Base-by-base conservation (phyloP, 306 rosid species). In the Corylus heterophylla region DNA sequence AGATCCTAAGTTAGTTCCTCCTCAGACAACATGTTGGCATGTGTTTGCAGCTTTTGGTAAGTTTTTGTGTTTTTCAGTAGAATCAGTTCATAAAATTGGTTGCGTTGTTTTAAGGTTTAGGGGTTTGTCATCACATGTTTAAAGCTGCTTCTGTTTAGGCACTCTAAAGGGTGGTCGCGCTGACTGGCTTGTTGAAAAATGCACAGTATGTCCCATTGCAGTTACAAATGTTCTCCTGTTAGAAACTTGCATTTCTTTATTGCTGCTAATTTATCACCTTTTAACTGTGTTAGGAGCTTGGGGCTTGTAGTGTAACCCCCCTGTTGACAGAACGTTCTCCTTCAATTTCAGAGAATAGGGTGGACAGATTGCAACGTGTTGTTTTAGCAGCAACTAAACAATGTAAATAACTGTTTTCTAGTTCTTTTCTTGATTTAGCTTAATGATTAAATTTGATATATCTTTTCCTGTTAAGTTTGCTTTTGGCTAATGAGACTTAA, bases 101-200 rank as follows among this genome's bases (percentile, higher is more conserved):
- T 75, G 27, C 31, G 14, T 49, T 78, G 51, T 75, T 83, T 77
- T 74, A 56, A 63, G 67, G 76, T 70, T 72, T 44, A 12, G 22
- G 22, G 62, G 7, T 76, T 78, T 76, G 5, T 56, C 49, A 11
- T 86, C 64, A 75, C 75, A 58, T 29, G 18, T 82, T 75, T 56
- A 45, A 80, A 81, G 55, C 61, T 77, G 59, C 56, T 35, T 45
- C 25, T 78, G 59, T 83, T 76, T 83, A 94, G 97, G 98, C 78
- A 87, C 97, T 83, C 80, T 94, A 48, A 94, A 94, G 88, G 97
- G 97, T 44, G 97, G 97, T 54, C 97, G 97, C 71, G 91, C 93
- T 67, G 98, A 92, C 73, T 94, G 98, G 97, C 97, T 94, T 66
- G 88, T 92, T 71, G 98, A 94, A 91, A 94, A 94, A 85, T 92